These are phyloP conservation scores for Stemphylium beticola DNA, from an alignment of 2,329 filamentous ascomycete genomes.

Conservation along the genomic window DNA sequence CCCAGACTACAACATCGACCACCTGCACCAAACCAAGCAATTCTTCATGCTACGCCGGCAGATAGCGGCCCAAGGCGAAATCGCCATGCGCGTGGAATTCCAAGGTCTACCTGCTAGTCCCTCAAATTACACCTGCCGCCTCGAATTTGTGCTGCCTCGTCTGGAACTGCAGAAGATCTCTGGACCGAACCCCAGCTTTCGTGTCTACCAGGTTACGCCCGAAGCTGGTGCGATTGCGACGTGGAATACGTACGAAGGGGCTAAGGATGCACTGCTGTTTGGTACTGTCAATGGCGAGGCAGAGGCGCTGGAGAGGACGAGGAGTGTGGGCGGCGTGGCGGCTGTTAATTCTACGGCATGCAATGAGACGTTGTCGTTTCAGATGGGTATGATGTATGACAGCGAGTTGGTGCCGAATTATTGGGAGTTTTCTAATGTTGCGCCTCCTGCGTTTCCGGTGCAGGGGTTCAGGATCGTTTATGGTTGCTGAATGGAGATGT, in stretches of 20 bases:
- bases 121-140: conserved; percentile 28
- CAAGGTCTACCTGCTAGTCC: conserved; percentile 5
- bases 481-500: conserved; percentile 28
- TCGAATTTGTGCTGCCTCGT: conserved; percentile 35
- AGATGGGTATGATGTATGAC: conserved; percentile 37
- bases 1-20: conserved; percentile 24
- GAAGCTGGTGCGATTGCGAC: conserved; percentile 20
- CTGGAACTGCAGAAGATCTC: conserved; percentile 15
- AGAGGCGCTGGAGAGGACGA: conserved; percentile 19
- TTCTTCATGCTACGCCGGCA: conserved; percentile 43
- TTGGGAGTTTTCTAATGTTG: conserved; percentile 35
- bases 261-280: conserved; percentile 17
- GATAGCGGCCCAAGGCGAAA: conserved; percentile 23
- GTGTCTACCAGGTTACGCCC: conserved; percentile 32
- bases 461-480: conserved; percentile 37
- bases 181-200: conserved; percentile 32
- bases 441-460: conserved; percentile 29
- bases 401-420: conserved; percentile 30
- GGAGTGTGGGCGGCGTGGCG: conserved; percentile 23
- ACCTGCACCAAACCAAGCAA: conserved; percentile 24
- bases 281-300: conserved; percentile 32
- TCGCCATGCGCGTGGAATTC: conserved; percentile 38
- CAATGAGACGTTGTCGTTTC: conserved; percentile 38
- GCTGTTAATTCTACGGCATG: conserved; percentile 27
- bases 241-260: conserved; percentile 30